phyloP scores from a whole-genome alignment of 2,329 filamentous ascomycete genomes.

The Raffaelea ambrosiae region DNA sequence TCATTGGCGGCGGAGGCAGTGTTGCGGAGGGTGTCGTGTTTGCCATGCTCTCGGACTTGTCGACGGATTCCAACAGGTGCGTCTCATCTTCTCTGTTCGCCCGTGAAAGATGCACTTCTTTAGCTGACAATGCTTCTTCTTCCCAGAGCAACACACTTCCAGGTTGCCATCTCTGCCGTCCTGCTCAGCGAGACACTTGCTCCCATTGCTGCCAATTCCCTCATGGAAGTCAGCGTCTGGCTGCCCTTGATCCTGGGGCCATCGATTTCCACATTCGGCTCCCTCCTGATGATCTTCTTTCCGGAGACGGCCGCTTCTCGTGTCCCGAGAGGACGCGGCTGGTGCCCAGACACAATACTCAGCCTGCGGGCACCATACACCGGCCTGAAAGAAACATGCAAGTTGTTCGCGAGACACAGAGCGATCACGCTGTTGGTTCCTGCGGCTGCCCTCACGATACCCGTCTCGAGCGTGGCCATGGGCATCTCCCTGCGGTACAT shows the following conservation, averaged over 20 bases:
- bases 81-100: not conserved
- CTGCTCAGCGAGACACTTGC: slow-evolving; percentile 3
- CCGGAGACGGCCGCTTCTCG: slow-evolving; percentile 4
- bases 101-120: not conserved
- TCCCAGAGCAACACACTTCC: not conserved
- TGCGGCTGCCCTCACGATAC: not conserved
- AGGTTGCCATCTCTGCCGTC: not conserved
- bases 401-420: not conserved
- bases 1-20: slow-evolving; percentile 2
- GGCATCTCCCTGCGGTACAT: not conserved
- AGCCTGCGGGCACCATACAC: no score
- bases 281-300: not conserved
- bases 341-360: not conserved
- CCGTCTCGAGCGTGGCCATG: not conserved
- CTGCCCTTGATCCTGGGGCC: slow-evolving; percentile 8
- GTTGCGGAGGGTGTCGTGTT: slow-evolving; percentile 1
- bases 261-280: slow-evolving; percentile 1
- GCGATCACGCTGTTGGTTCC: not conserved
- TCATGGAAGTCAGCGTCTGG: slow-evolving; percentile 9
- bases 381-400: not conserved
- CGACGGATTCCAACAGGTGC: not conserved
- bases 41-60: slow-evolving; percentile 1
- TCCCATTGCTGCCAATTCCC: slow-evolving; percentile 3
- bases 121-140: not conserved
- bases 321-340: no score